These are phyloP conservation scores for Kalanchoe fedtschenkoi DNA, from an alignment of 164 flowering plant species.

Conservation along the genomic window DNA sequence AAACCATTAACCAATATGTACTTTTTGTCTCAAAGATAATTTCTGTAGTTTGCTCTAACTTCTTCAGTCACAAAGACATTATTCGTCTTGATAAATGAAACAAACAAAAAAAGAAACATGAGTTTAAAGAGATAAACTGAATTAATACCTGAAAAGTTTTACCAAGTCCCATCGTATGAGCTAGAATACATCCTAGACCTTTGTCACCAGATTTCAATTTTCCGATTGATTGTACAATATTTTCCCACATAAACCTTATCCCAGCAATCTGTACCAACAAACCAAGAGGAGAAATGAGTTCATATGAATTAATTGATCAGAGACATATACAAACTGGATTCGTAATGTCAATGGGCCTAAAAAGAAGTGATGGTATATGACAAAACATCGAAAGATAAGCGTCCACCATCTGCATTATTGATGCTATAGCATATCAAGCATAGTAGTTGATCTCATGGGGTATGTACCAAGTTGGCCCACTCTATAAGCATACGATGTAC, in stretches of 20 bases:
- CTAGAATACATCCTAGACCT: constrained; percentile 98
- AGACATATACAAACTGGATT: background rate
- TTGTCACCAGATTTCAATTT: constrained; percentile 84
- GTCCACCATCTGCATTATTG: too few species aligned
- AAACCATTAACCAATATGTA: too few species aligned
- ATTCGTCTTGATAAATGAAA: background rate
- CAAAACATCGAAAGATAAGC: too few species aligned
- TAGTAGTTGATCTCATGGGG: too few species aligned
- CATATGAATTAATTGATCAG: background rate
- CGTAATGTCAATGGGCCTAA: background rate
- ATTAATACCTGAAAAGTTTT: constrained; percentile 67
- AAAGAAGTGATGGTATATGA: background rate
- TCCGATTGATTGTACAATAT: constrained; percentile 69
- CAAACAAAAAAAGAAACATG: background rate
- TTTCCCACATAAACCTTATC: constrained; percentile 96
- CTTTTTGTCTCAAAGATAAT: too few species aligned
- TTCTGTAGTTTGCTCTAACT: too few species aligned
- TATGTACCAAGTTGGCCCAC: too few species aligned
- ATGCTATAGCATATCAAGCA: too few species aligned
- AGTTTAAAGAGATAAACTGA: background rate
- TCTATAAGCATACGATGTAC: too few species aligned
- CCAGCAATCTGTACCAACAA: constrained; percentile 56
- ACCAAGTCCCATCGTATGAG: constrained; percentile 99
- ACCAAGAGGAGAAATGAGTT: background rate
- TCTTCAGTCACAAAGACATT: too few species aligned